A percentile compares a stretch with the other conserved stretches of the same genome.
phyloP scores from a whole-genome alignment of 2,329 filamentous ascomycete genomes.

The Cladosporium halotolerans region DNA sequence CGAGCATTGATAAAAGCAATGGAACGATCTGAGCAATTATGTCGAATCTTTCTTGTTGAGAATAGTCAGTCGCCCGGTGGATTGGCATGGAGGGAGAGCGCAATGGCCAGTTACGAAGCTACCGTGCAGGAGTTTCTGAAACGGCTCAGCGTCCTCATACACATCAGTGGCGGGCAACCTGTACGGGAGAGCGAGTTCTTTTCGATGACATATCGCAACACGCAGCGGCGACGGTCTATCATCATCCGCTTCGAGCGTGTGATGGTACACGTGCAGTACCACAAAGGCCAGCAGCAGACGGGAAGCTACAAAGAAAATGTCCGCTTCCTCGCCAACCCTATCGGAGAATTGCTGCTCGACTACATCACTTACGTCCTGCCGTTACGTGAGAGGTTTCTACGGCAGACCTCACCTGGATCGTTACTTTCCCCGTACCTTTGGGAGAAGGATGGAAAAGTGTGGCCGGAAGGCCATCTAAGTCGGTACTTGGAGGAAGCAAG shows the following conservation, averaged over 20 bases:
- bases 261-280: conserved; percentile 11
- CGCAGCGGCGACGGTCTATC: conserved; percentile 8
- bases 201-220: conserved; percentile 11
- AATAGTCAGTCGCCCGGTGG: neutral
- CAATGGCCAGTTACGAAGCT: conserved; percentile 8
- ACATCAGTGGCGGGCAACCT: conserved; percentile 10
- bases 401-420: conserved; percentile 1
- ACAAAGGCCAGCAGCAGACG: conserved; percentile 14
- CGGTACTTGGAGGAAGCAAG: conserved; percentile 9
- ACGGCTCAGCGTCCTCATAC: conserved; percentile 6
- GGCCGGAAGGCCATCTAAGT: conserved; percentile 9
- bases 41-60: neutral
- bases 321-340: conserved; percentile 12
- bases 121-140: conserved; percentile 13
- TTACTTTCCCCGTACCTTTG: conserved; percentile 13
- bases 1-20: neutral
- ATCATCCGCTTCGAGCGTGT: conserved; percentile 10
- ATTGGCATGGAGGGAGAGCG: conserved; percentile 1
- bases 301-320: conserved; percentile 14
- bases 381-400: conserved; percentile 14
- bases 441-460: conserved; percentile 14
- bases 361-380: conserved; percentile 13
- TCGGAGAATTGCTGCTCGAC: conserved; percentile 14
- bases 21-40: neutral
- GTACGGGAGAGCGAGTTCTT: conserved; percentile 13